Percentiles rank a stretch among this genome's conserved stretches.
Evolutionary conservation across 257 asterid genomes (phyloP).

Genomic region (Marsdenia floribunda): DNA sequence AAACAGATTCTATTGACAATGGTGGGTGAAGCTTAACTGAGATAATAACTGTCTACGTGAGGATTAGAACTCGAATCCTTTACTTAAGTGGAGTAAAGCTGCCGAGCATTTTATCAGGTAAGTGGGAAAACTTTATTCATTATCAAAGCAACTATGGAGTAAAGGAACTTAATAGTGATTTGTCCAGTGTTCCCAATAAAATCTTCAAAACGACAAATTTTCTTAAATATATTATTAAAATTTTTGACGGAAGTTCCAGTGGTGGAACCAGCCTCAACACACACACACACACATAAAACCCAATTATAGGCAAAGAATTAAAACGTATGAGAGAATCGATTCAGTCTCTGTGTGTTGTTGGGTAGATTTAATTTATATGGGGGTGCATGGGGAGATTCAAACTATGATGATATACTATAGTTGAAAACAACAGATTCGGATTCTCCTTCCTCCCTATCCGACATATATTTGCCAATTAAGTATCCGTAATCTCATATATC

Average conservation of each 20-base stretch:
- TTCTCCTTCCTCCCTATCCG: not conserved
- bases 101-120: too few relatives aligned
- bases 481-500: not conserved
- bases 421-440: not conserved
- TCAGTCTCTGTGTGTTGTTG: too few relatives aligned
- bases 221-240: not conserved
- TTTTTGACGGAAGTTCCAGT: constrained; percentile 10
- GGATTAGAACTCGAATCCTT: too few relatives aligned
- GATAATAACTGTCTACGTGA: too few relatives aligned
- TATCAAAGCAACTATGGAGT: not conserved
- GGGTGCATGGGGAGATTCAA: constrained; percentile 13
- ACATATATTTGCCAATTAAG: not conserved
- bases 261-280: constrained; percentile 1
- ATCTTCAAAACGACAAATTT: constrained; percentile 15
- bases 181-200: constrained; percentile 44
- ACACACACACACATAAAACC: too few relatives aligned
- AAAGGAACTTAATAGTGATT: constrained; percentile 20
- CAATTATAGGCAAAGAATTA: not conserved
- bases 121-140: not conserved
- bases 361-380: not conserved
- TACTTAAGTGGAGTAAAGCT: too few relatives aligned
- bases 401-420: not conserved
- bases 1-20: too few relatives aligned
- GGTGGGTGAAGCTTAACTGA: too few relatives aligned
- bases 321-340: too few relatives aligned